Conservation (phyloP, 768 basidiomycete species). For the Termitomyces sp. region DNA sequence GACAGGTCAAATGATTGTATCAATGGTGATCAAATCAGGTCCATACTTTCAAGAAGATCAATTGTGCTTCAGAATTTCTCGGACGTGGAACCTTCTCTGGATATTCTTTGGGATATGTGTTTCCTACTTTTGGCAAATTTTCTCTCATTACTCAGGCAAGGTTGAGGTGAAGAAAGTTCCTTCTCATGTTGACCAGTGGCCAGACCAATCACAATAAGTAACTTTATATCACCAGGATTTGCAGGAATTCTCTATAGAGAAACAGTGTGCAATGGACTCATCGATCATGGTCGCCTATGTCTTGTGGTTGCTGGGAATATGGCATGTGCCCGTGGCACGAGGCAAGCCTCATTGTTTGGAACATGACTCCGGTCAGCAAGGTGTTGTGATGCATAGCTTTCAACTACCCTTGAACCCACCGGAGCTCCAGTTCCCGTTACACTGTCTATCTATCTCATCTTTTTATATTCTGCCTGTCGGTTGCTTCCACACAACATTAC, state of each 20-base stretch:
- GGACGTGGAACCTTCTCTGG: background rate
- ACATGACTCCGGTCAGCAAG: constrained; percentile 4
- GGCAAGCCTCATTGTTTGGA: constrained; percentile 7
- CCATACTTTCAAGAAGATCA: background rate
- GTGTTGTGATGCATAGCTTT: constrained; percentile 6
- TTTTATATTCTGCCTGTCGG: background rate
- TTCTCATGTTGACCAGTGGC: background rate
- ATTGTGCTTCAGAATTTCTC: background rate
- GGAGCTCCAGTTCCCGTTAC: background rate
- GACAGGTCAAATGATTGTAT: background rate
- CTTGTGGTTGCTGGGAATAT: background rate
- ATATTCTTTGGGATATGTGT: too few species aligned
- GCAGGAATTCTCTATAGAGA: background rate
- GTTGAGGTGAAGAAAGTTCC: background rate
- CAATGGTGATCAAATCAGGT: background rate
- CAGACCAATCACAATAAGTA: background rate
- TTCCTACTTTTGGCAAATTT: background rate
- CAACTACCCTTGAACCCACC: background rate
- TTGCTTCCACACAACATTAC: background rate
- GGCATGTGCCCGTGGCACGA: constrained; percentile 1
- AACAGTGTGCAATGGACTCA: background rate
- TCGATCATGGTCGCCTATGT: background rate
- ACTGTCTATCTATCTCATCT: background rate
- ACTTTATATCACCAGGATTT: background rate
- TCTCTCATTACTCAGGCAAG: background rate